Evolutionary conservation across 495 filamentous ascomycete genomes (phyloP), one percentile per base, ranked within the genome.

Genomic region (Corynascus novoguineensis): DNA sequence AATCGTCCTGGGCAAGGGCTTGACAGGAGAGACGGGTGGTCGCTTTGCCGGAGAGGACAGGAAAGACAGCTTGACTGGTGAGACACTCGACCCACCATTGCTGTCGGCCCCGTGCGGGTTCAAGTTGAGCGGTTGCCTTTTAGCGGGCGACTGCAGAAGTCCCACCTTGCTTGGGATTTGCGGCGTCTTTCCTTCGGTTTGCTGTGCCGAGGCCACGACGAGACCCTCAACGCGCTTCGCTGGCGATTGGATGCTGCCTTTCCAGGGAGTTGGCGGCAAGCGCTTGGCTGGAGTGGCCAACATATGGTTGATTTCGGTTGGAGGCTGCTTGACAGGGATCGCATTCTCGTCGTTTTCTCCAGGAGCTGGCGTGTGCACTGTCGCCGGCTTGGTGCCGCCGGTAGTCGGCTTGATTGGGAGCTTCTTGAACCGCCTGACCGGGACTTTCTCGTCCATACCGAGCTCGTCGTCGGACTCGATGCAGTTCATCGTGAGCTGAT

Each of bases 401-500:
- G 46, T 46, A 4, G 63, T 60, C 27, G 64, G 60, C 31, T 70
- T 74, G 50, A 71, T 71, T 19, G 80, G 78, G 35, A 71, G 74
- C 67, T 75, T 78, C 69, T 70, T 71, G 55, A 80, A 62, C 4
- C 75, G 70, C 54, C 74, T 71, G 15, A 78, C 68, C 6, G 73
- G 73, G 1, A 72, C 70, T 50, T 80, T 78, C 60, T 80, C 78
- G 19, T 71, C 66, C 10, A 71, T 72, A n/a, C 73, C 77, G 19
- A 81, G 71, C 60, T 83, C 80, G 50, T 81, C 79, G 34, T 82
- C 78, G 5, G 78, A 79, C 17, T 69, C 67, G 19, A 57, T 45
- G 37, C 74, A 68, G 45, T 64, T 70, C 41, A 72, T 27, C 8
- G 68, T 48, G 49, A 81, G 64, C 68, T 81, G 76, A 41, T 73